A percentile compares a stretch with the other conserved stretches of the same genome.
Conservation (phyloP, 352 stramenopile genomes). For the Peronospora destructor region DNA sequence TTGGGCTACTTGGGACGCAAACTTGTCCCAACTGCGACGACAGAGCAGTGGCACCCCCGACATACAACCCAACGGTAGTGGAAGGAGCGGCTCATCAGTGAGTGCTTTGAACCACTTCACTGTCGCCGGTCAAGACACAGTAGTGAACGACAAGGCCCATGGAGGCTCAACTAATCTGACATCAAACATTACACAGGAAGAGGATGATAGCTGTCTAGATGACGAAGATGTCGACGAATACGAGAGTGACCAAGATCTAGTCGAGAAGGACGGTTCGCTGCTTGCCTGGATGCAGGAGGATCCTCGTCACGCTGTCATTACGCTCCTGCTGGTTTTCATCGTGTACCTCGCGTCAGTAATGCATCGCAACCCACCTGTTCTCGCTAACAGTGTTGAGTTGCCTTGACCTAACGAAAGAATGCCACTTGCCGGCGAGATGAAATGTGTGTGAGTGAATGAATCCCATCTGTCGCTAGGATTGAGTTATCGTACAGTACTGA, state of each 20-base stretch:
- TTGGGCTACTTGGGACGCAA: slow-evolving; percentile 32
- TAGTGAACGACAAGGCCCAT: slow-evolving; percentile 3
- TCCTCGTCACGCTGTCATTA: slow-evolving; percentile 55
- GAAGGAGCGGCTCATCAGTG: slow-evolving; percentile 14
- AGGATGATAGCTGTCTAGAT: slow-evolving; percentile 16
- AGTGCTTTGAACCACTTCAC: slow-evolving; percentile 19
- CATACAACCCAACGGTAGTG: slow-evolving; percentile 10
- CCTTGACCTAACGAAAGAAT: slow-evolving; percentile 5
- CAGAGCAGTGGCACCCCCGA: slow-evolving; percentile 29
- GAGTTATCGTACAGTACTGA: slow-evolving; percentile 24
- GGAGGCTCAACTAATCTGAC: neutral
- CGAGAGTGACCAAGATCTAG: slow-evolving; percentile 15
- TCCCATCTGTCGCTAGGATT: neutral
- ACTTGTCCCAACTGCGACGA: slow-evolving; percentile 30
- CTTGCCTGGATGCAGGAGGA: slow-evolving; percentile 65
- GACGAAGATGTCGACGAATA: slow-evolving; percentile 24
- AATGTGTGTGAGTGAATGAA: slow-evolving; percentile 17
- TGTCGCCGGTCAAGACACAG: slow-evolving; percentile 6
- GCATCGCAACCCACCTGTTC: slow-evolving; percentile 15
- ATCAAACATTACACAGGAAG: slow-evolving; percentile 1
- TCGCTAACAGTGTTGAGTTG: slow-evolving; percentile 4
- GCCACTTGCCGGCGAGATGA: neutral
- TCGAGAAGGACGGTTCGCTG: slow-evolving; percentile 62
- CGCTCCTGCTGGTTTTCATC: slow-evolving; percentile 44
- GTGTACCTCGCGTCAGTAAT: slow-evolving; percentile 51